A percentile compares a stretch with the other conserved stretches of the same genome.
Evolutionary conservation across 1,284 basidiomycete species (phyloP).

Genomic region (Tausonia pullulans): DNA sequence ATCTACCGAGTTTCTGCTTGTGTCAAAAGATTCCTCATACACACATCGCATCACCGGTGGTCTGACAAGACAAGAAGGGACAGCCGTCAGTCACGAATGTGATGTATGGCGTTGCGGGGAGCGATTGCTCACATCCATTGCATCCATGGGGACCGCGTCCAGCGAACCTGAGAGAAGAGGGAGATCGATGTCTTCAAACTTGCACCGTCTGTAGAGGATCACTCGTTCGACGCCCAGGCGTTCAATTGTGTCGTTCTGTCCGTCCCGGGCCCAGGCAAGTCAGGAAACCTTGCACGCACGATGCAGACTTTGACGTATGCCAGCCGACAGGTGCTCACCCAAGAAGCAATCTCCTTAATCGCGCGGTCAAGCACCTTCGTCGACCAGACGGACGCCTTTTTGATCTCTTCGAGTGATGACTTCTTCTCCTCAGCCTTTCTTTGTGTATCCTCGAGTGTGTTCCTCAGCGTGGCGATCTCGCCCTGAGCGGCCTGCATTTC

Average conservation of each 20-base stretch:
- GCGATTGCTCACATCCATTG: conserved; percentile 46
- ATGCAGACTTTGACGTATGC: background rate
- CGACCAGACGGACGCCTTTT: conserved; percentile 57
- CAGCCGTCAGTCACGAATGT: no score
- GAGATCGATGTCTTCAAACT: conserved; percentile 81
- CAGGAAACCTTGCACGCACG: background rate
- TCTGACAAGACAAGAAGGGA: no score
- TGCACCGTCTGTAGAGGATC: conserved; percentile 77
- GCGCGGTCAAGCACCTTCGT: conserved; percentile 69
- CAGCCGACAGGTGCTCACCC: conserved; percentile 39
- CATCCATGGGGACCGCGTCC: conserved; percentile 79
- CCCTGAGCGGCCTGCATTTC: conserved; percentile 56
- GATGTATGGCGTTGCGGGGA: no score
- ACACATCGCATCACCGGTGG: no score
- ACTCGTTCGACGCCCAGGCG: conserved; percentile 77
- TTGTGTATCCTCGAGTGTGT: conserved; percentile 43
- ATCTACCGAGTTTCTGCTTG: no score
- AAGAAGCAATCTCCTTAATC: conserved; percentile 76
- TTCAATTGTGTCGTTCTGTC: conserved; percentile 85
- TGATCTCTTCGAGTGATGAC: conserved; percentile 60
- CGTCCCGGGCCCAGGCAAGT: background rate
- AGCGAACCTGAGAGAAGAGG: conserved; percentile 68
- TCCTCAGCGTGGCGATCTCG: conserved; percentile 41
- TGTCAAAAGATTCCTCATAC: no score
- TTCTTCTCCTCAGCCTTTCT: conserved; percentile 50